Conservation (phyloP, 2,329 filamentous ascomycete species). For the Paecilomyces sp. region DNA sequence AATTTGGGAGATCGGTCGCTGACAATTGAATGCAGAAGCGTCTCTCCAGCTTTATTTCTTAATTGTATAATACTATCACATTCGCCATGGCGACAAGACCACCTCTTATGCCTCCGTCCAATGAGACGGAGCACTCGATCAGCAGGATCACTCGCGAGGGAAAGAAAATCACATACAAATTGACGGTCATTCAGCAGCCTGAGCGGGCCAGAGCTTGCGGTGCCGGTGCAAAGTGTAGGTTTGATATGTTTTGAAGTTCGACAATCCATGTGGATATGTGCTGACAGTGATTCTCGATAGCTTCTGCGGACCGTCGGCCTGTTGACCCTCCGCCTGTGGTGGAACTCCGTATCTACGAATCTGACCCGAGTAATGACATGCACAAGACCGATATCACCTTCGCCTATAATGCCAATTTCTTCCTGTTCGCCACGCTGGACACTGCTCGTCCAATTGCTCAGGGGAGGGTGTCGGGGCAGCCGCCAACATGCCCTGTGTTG, state of each 20-base stretch:
- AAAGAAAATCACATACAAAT: conserved; percentile 68
- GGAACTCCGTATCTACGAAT: conserved; percentile 78
- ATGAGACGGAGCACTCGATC: conserved; percentile 49
- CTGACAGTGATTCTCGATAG: conserved; percentile 35
- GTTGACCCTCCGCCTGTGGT: conserved; percentile 95
- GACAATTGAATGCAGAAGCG: not conserved
- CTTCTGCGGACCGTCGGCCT: conserved; percentile 79
- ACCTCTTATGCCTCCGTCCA: conserved; percentile 33
- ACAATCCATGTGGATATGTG: conserved; percentile 1
- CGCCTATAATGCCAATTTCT: conserved; percentile 93
- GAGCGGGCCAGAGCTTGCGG: conserved; percentile 92
- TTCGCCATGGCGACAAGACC: conserved; percentile 38
- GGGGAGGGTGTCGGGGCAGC: conserved; percentile 61
- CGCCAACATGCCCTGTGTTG: conserved; percentile 71
- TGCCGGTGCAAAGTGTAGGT: conserved; percentile 85
- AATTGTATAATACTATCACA: not conserved
- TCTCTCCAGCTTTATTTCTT: not conserved
- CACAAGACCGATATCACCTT: conserved; percentile 70
- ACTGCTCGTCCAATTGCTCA: conserved; percentile 76
- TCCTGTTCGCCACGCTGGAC: conserved; percentile 88
- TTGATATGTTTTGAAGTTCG: not conserved
- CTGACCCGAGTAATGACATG: conserved; percentile 45
- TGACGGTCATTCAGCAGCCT: conserved; percentile 88
- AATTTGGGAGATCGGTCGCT: not conserved
- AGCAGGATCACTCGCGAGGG: conserved; percentile 64